Conservation (phyloP, 306 rosid species). For the Vigna mungo region DNA sequence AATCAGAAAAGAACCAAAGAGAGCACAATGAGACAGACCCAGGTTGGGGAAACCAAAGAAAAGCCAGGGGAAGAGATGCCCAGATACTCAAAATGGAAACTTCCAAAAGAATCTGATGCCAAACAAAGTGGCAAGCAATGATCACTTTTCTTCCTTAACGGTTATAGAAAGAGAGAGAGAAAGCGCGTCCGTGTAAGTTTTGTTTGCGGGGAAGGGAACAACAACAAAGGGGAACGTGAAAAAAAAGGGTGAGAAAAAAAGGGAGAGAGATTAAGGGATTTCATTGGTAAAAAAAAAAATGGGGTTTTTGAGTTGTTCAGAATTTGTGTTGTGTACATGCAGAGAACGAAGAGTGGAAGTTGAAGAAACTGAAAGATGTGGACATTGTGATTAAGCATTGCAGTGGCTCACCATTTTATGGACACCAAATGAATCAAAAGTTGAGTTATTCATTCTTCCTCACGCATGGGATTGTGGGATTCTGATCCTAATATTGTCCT, state of each 20-base stretch:
- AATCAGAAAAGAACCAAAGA: background rate
- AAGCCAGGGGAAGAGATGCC: background rate
- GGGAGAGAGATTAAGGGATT: background rate
- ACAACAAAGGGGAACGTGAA: background rate
- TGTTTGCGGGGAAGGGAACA: conserved; percentile 20
- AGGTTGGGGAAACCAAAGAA: conserved; percentile 33
- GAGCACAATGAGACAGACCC: conserved; percentile 21
- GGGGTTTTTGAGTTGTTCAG: background rate
- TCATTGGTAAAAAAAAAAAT: background rate
- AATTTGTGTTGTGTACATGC: background rate
- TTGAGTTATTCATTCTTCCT: background rate
- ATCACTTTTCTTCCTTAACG: conserved; percentile 25
- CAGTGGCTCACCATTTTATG: background rate
- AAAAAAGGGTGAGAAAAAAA: conserved; percentile 7
- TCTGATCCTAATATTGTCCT: background rate
- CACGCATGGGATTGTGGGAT: background rate
- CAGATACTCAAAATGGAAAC: conserved; percentile 26
- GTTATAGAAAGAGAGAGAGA: conserved; percentile 7
- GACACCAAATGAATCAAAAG: background rate
- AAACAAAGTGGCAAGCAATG: background rate
- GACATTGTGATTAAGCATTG: background rate
- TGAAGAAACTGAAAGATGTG: background rate
- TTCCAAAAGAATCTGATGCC: conserved; percentile 39
- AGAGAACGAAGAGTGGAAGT: background rate
- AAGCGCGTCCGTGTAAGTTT: background rate